A percentile compares a stretch with the other conserved stretches of the same genome.
These are phyloP conservation scores for Naganishia antarctica DNA, from an alignment of 768 basidiomycete genomes.

Conservation along the genomic window DNA sequence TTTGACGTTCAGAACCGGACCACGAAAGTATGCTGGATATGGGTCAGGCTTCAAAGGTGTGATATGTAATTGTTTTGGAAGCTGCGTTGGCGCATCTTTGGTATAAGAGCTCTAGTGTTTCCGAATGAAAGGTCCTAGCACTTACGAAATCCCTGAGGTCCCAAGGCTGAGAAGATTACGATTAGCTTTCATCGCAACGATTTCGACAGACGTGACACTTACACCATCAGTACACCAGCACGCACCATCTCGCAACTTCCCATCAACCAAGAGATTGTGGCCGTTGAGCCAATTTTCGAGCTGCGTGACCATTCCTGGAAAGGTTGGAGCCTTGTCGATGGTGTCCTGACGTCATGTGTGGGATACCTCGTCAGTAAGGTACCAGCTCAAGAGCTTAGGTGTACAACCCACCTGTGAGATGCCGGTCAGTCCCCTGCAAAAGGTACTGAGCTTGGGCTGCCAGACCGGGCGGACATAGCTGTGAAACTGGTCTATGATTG, in stretches of 20 bases:
- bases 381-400: too few species aligned
- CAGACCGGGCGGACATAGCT: constrained; percentile 84
- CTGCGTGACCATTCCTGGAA: constrained; percentile 61
- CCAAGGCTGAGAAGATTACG: constrained; percentile 38
- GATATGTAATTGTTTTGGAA: constrained; percentile 48
- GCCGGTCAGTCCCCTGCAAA: constrained; percentile 82
- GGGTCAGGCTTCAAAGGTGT: constrained; percentile 32
- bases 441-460: constrained; percentile 71
- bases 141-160: constrained; percentile 47
- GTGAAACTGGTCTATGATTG: constrained; percentile 72
- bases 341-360: constrained; percentile 63
- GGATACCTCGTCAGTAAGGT: too few species aligned
- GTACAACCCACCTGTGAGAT: constrained; percentile 86
- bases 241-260: constrained; percentile 33
- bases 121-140: not conserved
- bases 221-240: constrained; percentile 47
- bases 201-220: not conserved
- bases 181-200: not conserved
- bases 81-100: constrained; percentile 25
- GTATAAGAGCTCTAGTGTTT: not conserved
- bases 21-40: constrained; percentile 39
- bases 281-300: constrained; percentile 66
- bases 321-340: constrained; percentile 72
- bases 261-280: constrained; percentile 59
- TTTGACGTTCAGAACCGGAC: constrained; percentile 46